Evolutionary conservation across 306 rosid species (phyloP).

Genomic region (Ammopiptanthus mongolicus): DNA sequence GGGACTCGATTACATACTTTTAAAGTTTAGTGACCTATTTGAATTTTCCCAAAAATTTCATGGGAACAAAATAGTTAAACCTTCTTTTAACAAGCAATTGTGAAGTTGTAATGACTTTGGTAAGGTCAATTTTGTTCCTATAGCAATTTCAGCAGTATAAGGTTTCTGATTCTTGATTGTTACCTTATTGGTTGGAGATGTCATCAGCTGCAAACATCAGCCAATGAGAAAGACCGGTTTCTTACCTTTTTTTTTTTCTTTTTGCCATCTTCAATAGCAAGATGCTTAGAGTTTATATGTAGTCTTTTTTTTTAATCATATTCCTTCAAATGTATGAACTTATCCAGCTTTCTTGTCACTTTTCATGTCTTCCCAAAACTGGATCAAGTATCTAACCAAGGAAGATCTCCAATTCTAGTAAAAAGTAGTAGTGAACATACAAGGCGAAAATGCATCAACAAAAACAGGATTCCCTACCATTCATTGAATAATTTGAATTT

Average conservation of each 20-base stretch:
- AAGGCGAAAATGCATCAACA: not conserved
- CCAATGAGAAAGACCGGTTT: not conserved
- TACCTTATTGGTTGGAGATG: not conserved
- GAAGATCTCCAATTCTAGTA: not conserved
- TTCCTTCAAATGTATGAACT: not conserved
- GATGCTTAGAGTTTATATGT: not conserved
- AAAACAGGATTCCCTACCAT: not conserved
- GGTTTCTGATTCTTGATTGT: not conserved
- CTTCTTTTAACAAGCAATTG: not conserved
- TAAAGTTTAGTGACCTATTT: too few relatives aligned
- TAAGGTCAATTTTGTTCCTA: not conserved
- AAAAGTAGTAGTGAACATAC: not conserved
- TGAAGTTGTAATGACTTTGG: not conserved
- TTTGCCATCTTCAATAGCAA: not conserved
- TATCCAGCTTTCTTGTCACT: slow-evolving; percentile 9
- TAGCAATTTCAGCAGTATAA: not conserved
- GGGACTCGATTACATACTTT: too few relatives aligned
- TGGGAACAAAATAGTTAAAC: too few relatives aligned
- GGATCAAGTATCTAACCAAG: not conserved
- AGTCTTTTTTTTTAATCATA: not conserved
- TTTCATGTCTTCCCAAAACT: slow-evolving; percentile 1
- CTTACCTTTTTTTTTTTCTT: not conserved
- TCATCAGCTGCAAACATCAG: slow-evolving; percentile 17
- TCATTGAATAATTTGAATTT: not conserved
- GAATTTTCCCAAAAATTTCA: too few relatives aligned